Evolutionary conservation across 2,329 filamentous ascomycete genomes (phyloP).

Genomic region (Metarhizium brunneum): DNA sequence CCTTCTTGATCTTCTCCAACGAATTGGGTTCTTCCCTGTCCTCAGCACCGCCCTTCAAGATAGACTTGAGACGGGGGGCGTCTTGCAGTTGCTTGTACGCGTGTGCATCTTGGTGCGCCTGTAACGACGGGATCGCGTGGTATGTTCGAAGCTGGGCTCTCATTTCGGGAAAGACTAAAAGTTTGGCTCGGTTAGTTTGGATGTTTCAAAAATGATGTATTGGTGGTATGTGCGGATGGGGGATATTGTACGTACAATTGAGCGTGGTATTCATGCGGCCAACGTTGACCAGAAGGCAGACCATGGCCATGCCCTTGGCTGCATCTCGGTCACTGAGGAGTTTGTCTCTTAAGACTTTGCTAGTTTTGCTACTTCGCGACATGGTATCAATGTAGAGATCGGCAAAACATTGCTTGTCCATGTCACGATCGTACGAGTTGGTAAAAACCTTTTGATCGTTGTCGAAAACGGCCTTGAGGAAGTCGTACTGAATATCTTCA

Average conservation of each 20-base stretch:
- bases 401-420: constrained; percentile 70
- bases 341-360: constrained; percentile 96
- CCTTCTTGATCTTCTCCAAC: constrained; percentile 69
- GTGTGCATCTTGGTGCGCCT: constrained; percentile 88
- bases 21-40: constrained; percentile 77
- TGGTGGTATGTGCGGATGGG: neutral
- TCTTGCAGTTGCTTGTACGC: constrained; percentile 98
- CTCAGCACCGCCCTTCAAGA: constrained; percentile 91
- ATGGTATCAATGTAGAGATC: constrained; percentile 98
- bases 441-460: constrained; percentile 71
- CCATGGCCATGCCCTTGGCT: constrained; percentile 98
- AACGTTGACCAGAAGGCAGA: constrained; percentile 93
- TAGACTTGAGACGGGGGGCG: constrained; percentile 90
- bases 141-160: constrained; percentile 94
- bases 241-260: constrained; percentile 59
- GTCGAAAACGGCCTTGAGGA: constrained; percentile 71
- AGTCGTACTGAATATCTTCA: constrained; percentile 82
- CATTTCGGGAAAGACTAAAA: constrained; percentile 94
- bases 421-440: constrained; percentile 67
- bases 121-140: constrained; percentile 91
- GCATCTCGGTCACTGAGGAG: constrained; percentile 83
- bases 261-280: constrained; percentile 98
- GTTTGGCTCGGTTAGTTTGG: neutral
- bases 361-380: constrained; percentile 97
- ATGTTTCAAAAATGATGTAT: no score